Percentiles rank a stretch among this genome's conserved stretches.
These are phyloP conservation scores for Rehmannia glutinosa DNA, from an alignment of 257 asterid species.

Conservation along the genomic window DNA sequence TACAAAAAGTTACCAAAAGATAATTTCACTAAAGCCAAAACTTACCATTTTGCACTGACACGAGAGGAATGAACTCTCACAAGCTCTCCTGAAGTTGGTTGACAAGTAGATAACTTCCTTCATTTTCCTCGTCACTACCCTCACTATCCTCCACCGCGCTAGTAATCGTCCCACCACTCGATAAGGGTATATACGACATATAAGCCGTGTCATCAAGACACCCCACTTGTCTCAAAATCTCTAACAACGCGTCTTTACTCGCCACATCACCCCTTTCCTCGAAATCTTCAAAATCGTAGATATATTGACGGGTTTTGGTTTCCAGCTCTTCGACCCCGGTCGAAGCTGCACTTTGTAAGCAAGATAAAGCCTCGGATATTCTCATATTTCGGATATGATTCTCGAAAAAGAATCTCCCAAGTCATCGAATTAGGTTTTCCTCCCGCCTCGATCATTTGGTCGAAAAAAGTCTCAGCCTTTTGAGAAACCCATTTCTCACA, in stretches of 20 bases:
- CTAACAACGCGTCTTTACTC: slow-evolving; percentile 48
- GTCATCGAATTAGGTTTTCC: slow-evolving; percentile 74
- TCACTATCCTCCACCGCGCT: slow-evolving; percentile 17
- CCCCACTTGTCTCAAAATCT: slow-evolving; percentile 49
- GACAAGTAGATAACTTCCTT: slow-evolving; percentile 31
- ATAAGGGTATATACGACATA: slow-evolving; percentile 39
- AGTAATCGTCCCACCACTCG: slow-evolving; percentile 19
- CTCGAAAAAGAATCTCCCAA: slow-evolving; percentile 86
- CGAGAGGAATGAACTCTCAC: slow-evolving; percentile 28
- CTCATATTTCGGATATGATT: slow-evolving; percentile 49
- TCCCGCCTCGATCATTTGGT: slow-evolving; percentile 60
- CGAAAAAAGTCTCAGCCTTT: slow-evolving; percentile 55
- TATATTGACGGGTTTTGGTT: slow-evolving; percentile 54
- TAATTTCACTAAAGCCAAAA: not conserved
- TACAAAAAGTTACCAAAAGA: not conserved
- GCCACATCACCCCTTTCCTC: slow-evolving; percentile 49
- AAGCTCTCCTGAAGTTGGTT: slow-evolving; percentile 59
- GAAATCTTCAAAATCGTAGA: slow-evolving; percentile 41
- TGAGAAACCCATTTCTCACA: slow-evolving; percentile 51
- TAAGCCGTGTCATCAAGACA: slow-evolving; percentile 53
- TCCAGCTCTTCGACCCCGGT: slow-evolving; percentile 70
- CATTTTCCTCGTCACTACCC: slow-evolving; percentile 31
- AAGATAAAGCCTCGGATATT: slow-evolving; percentile 65
- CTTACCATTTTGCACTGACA: not conserved
- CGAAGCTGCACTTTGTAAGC: slow-evolving; percentile 59